Evolutionary conservation across 2,329 filamentous ascomycete genomes (phyloP).

Genomic region (Aspergillus fischeri): DNA sequence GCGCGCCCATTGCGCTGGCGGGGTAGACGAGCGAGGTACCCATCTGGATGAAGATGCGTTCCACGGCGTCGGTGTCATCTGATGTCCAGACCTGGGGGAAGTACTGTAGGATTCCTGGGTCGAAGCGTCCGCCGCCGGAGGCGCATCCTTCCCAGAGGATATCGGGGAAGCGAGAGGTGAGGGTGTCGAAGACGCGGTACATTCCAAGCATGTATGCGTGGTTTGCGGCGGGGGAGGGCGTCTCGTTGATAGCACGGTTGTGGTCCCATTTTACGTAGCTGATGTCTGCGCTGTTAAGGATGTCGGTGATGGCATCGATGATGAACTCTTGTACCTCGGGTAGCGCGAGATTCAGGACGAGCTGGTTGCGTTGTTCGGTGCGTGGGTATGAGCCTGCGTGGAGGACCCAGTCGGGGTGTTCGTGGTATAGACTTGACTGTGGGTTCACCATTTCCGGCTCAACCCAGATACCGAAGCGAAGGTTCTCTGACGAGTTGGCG

Average conservation of each 20-base stretch:
- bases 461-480: slow-evolving; percentile 63
- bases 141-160: slow-evolving; percentile 65
- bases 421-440: slow-evolving; percentile 56
- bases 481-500: slow-evolving; percentile 43
- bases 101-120: slow-evolving; percentile 60
- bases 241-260: slow-evolving; percentile 62
- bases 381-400: slow-evolving; percentile 55
- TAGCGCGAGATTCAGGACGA: slow-evolving; percentile 59
- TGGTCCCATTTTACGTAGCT: slow-evolving; percentile 66
- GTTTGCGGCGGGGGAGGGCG: slow-evolving; percentile 49
- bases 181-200: slow-evolving; percentile 58
- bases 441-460: slow-evolving; percentile 67
- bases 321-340: slow-evolving; percentile 61
- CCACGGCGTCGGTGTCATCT: slow-evolving; percentile 60
- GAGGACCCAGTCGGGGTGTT: slow-evolving; percentile 62
- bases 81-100: slow-evolving; percentile 65
- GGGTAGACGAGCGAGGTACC: slow-evolving; percentile 63
- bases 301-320: slow-evolving; percentile 51
- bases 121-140: slow-evolving; percentile 61
- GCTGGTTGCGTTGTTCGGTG: slow-evolving; percentile 54
- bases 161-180: slow-evolving; percentile 58
- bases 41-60: slow-evolving; percentile 60
- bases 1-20: slow-evolving; percentile 61
- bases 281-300: slow-evolving; percentile 53
- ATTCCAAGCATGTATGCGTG: slow-evolving; percentile 62